Evolutionary conservation across 495 filamentous ascomycete genomes (phyloP), one percentile per base, ranked within the genome.

Genomic region (Corynascus novoguineensis): DNA sequence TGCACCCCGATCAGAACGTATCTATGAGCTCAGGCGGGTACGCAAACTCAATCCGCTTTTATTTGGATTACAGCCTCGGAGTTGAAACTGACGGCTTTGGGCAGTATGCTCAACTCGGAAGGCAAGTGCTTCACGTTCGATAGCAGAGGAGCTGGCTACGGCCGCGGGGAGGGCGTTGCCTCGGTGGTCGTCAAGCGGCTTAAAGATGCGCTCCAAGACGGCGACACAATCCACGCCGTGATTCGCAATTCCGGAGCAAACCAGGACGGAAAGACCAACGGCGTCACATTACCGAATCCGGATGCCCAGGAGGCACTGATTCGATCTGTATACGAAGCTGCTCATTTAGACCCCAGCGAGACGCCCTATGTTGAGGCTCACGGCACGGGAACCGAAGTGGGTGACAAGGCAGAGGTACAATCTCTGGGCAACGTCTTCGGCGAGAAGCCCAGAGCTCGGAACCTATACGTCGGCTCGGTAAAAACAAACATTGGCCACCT

Each of bases 401-500:
- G 79, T 28, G 79, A 83, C 51, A 75, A 73, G 0, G 50, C 53
- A 2, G 77, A 83, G 58, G 60, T 65, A 1, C 8, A 29, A 1
- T 71, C 73, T 1, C 62, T 77, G 14, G 60, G 31, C 11, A 1
- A 28, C 1, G 56, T 60, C 5, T 62, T 66, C 27, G 48, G 32
- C 3, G 15, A 35, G 83, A 86, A 56, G 64, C 71, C 0, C 15
- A n/a, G 19, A 10, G 25, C 27, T 4, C 25, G 65, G 80, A 79
- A 9, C 32, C 10, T 69, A 1, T 53, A 55, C 14, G 64, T 77
- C 4, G 78, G 74, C 1, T 80, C 81, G 0, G 68, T 83, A 0
- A 84, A 85, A 59, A 75, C 75, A 0, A 81, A 81, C 50, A 73
- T 84, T 10, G 81, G 83, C 2, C 83, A 86, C 62, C 37, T 71